phyloP scores from a whole-genome alignment of 2,329 filamentous ascomycete species.

The Akanthomyces dipterigenus region DNA sequence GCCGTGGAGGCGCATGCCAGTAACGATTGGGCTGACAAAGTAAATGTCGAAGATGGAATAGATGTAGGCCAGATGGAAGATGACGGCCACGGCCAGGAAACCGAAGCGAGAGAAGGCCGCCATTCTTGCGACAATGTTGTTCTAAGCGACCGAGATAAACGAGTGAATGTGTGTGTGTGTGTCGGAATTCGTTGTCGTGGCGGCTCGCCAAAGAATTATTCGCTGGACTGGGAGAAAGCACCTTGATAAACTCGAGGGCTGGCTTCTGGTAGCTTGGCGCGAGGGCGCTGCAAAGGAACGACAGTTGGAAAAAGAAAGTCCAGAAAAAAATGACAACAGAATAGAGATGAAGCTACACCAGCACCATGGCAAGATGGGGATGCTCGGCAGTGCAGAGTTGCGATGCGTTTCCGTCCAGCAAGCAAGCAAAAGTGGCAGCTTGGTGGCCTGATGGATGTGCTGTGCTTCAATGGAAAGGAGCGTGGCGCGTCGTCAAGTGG shows the following conservation, averaged over 20 bases:
- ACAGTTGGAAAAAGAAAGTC: background rate
- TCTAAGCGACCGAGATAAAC: background rate
- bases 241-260: constrained; percentile 12
- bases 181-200: background rate
- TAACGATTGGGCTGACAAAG: constrained; percentile 95
- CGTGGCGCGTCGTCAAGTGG: background rate
- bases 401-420: background rate
- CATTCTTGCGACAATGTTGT: constrained; percentile 32
- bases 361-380: background rate
- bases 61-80: constrained; percentile 91
- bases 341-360: background rate
- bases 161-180: background rate
- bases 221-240: background rate
- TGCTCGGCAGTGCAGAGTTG: background rate
- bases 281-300: background rate
- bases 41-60: constrained; percentile 98
- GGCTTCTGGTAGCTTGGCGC: background rate
- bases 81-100: constrained; percentile 80
- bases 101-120: constrained; percentile 58
- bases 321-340: background rate
- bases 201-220: background rate
- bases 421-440: background rate
- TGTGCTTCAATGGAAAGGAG: background rate
- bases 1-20: constrained; percentile 80
- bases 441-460: background rate